phyloP scores from a whole-genome alignment of 2,329 filamentous ascomycete species.

The Xylariomycetidae sp. region DNA sequence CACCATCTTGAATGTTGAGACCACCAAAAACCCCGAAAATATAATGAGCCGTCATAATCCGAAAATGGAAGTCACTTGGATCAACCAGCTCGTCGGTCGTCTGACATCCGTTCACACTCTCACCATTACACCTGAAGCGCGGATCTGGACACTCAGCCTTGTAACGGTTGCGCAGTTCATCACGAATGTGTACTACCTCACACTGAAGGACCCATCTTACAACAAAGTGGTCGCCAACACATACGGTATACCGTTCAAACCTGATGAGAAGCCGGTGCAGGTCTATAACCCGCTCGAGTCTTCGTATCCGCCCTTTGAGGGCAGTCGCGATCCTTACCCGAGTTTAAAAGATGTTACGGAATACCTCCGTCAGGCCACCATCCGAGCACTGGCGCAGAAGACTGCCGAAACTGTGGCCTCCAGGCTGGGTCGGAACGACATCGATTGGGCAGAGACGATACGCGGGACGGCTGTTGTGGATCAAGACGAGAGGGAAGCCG shows the following conservation, averaged over 20 bases:
- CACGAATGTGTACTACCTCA: constrained; percentile 14
- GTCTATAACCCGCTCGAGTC: constrained; percentile 31
- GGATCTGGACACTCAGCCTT: constrained; percentile 14
- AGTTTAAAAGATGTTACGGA: constrained; percentile 36
- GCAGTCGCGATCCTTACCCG: constrained; percentile 38
- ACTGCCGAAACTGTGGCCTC: constrained; percentile 9
- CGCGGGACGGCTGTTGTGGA: constrained; percentile 16
- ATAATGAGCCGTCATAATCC: constrained; percentile 28
- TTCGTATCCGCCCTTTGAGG: constrained; percentile 38
- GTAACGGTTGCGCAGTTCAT: constrained; percentile 12
- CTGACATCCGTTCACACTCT: constrained; percentile 38
- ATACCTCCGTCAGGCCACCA: constrained; percentile 39
- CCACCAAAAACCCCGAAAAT: constrained; percentile 18
- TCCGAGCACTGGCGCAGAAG: constrained; percentile 22
- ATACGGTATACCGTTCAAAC: constrained; percentile 18
- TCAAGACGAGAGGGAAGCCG: constrained; percentile 11
- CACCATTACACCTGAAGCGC: constrained; percentile 35
- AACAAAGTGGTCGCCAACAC: no score
- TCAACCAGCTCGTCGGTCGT: constrained; percentile 36
- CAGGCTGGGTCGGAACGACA: constrained; percentile 13
- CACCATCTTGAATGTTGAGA: constrained; percentile 28
- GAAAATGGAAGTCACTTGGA: constrained; percentile 36
- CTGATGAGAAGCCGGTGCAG: constrained; percentile 6
- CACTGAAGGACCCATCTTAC: constrained; percentile 26
- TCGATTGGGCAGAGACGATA: constrained; percentile 18